phyloP scores from a whole-genome alignment of 768 basidiomycete species.

The Coprinopsis cinerea region DNA sequence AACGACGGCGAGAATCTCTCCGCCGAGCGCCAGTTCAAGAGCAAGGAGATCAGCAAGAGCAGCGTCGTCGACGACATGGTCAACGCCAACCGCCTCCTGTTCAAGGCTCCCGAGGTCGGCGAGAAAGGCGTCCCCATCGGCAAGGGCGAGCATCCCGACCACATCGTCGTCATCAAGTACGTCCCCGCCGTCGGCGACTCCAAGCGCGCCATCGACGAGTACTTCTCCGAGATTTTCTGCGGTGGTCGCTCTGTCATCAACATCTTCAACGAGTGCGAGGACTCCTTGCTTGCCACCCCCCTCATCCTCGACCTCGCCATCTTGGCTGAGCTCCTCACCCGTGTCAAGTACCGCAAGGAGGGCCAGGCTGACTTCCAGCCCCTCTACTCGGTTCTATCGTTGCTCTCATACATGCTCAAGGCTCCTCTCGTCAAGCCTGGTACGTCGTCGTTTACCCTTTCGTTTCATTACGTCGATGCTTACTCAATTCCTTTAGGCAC shows the following conservation, averaged over 20 bases:
- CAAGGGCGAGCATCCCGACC: conserved; percentile 97
- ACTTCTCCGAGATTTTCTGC: conserved; percentile 97
- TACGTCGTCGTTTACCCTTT: too few species aligned
- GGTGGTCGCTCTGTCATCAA: conserved; percentile 92
- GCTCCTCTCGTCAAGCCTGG: conserved; percentile 95
- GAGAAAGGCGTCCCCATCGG: conserved; percentile 43
- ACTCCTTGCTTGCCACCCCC: conserved; percentile 92
- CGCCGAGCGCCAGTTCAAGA: conserved; percentile 90
- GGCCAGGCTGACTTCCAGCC: conserved; percentile 55
- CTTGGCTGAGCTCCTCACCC: conserved; percentile 90
- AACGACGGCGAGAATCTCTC: conserved; percentile 93
- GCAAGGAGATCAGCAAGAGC: conserved; percentile 98
- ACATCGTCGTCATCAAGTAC: conserved; percentile 96
- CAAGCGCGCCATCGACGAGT: conserved; percentile 99
- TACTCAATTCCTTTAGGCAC: too few species aligned
- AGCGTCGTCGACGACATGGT: conserved; percentile 99
- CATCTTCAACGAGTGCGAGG: conserved; percentile 99
- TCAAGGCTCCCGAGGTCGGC: conserved; percentile 68
- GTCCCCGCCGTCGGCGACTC: conserved; percentile 95
- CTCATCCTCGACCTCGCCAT: conserved; percentile 92
- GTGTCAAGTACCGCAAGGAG: conserved; percentile 77
- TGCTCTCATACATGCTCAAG: conserved; percentile 97
- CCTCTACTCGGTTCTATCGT: conserved; percentile 86
- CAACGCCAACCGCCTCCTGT: conserved; percentile 79
- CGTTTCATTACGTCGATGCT: too few species aligned